Evolutionary conservation across 495 filamentous ascomycete genomes (phyloP), one percentile per base, ranked within the genome.

Genomic region (Staphylotrichum longicolle): DNA sequence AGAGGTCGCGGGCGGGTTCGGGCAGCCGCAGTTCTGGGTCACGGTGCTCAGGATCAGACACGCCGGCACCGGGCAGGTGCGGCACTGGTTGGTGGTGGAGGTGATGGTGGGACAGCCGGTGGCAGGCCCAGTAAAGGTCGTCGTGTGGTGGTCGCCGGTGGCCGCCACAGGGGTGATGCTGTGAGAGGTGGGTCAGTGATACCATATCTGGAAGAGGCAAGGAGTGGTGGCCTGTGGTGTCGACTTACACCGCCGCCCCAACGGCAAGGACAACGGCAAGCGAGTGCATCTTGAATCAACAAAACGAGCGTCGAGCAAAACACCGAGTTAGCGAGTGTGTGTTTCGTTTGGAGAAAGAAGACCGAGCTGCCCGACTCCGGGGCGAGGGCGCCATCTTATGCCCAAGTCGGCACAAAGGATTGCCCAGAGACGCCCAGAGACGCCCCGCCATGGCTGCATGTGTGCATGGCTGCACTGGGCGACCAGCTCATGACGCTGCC

Each of bases 71-170:
- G 35, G 14, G 58, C 65, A 67, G 40, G 65, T 63, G 33, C 20
- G 34, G 54, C 65, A 67, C 33, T 52, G 47, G n/a, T 58, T 12
- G n/a, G 47, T 37, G 0, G 64, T 66, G 4, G 57, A n/a, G 4
- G 48, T 66, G 47, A 66, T 15, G 34, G 64, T 66, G 1, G 64
- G 64, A 15, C 64, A 66, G 47, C 42, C 53, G 11, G 27, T 14
- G 5, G 58, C 50, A 3, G 52, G 52, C 27, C 33, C 12, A 2
- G 52, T 61, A 27, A 27, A 27, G 30, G 33, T 46, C 12, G 30
- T 35, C 44, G 42, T 33, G 14, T 44, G 34, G 34, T 61, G 59
- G 52, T 42, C 15, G 12, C 32, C 59, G 1, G 51, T 61, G 11
- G 52, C 52, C n/a, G 35, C 51, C 2, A 47, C 59, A 3, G 52